Base-by-base conservation (phyloP, 805 yeast genomes). In the Kluyveromyces starmeri region DNA sequence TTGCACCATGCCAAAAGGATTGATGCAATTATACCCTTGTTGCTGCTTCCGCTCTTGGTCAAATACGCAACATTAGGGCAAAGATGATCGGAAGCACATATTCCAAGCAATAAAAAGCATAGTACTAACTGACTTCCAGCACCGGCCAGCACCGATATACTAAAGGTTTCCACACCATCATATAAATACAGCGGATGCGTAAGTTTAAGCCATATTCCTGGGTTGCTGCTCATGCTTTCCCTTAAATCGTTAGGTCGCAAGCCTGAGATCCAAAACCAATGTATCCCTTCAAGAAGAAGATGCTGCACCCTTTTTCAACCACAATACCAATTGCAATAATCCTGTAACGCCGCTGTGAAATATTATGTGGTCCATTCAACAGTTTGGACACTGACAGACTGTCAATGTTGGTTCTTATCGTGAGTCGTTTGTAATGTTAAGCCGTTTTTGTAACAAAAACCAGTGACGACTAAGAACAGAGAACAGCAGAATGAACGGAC, bases 1-100 rank as follows among this genome's bases (percentile, higher is more conserved):
- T 58, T 58, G 35, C 64, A 58, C 59, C 60, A 58, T 11, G 64
- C 53, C 30, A 58, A 35, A 24, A 58, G 30, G 10, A 58, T 47
- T 1, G 59, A 58, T 42, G 54, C 45, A 10, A 56, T 19, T 3
- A 49, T 46, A 8, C 58, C 57, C 21, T 17, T 25, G 30, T 20
- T 28, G 9, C 23, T 20, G n/a, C 23, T 7, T 14, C 18, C 20
- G n/a, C 35, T 35, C 16, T 52, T 54, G n/a, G 59, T 39, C 10
- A 58, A 33, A 17, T 41, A 42, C 6, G 61, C 56, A 11, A 58
- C 61, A 36, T 54, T 56, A 4, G 58, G 58, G 24, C 62, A 58
- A 8, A 58, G 36, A 33, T 51, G 56, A 24, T 58, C 62, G 3
- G 61, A 56, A 4, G 64, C 60, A 35, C 58, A 50, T 27, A 56